A percentile compares a stretch with the other conserved stretches of the same genome.
phyloP scores from a whole-genome alignment of 108 stramenopile genomes.

The Discostella stelligeroides region DNA sequence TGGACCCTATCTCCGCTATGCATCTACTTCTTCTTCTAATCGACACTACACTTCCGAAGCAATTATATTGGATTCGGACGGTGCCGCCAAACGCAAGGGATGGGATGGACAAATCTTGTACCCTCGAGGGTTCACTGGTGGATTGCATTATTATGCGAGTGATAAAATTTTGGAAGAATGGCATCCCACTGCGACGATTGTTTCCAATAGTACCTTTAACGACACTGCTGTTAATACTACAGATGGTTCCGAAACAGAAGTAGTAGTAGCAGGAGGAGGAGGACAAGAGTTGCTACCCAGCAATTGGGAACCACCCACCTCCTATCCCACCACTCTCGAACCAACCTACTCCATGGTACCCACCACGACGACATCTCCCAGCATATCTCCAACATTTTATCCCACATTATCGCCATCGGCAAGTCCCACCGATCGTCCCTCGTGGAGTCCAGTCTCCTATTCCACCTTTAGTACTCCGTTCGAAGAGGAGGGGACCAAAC shows the following conservation, averaged over 20 bases:
- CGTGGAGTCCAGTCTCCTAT: neutral
- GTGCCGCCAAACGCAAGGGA: conserved; percentile 17
- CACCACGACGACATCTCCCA: neutral
- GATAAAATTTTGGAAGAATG: conserved; percentile 6
- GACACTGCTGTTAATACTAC: no score
- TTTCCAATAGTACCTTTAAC: neutral
- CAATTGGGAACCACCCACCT: neutral
- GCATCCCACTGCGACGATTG: neutral
- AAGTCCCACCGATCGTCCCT: neutral
- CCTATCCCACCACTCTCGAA: neutral
- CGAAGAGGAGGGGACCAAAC: neutral
- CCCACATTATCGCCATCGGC: no score
- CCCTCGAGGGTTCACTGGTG: conserved; percentile 18
- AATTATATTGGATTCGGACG: conserved; percentile 11
- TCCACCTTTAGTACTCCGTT: conserved; percentile 13
- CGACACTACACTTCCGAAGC: conserved; percentile 10
- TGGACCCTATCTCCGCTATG: conserved; percentile 1
- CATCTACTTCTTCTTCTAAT: neutral
- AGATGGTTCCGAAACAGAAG: no score
- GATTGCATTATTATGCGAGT: conserved; percentile 7
- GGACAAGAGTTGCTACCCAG: neutral
- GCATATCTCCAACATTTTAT: neutral
- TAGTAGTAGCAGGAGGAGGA: no score
- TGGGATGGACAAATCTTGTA: conserved; percentile 10
- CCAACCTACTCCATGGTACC: neutral